Conservation (phyloP, 177 flowering plant species). For the Vitis hybrid region DNA sequence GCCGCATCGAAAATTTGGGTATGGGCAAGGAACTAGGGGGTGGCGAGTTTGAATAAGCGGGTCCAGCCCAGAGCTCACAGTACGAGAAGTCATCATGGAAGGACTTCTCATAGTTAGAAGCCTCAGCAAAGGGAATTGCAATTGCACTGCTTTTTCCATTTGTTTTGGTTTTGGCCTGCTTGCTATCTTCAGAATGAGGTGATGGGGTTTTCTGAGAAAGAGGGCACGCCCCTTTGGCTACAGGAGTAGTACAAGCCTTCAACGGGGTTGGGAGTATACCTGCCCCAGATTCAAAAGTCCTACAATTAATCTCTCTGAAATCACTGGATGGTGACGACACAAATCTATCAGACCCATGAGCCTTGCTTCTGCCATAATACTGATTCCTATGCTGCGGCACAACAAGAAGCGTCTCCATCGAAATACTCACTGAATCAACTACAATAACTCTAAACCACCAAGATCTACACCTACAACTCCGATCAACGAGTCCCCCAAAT, state of each 20-base stretch:
- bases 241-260: conserved; percentile 29
- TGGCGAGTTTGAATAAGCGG: conserved; percentile 89
- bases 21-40: conserved; percentile 96
- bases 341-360: conserved; percentile 27
- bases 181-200: conserved; percentile 16
- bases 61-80: conserved; percentile 96
- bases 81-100: conserved; percentile 31
- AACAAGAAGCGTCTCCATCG: conserved; percentile 73
- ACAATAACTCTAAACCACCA: background rate
- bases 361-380: conserved; percentile 34
- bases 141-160: conserved; percentile 40
- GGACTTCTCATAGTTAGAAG: conserved; percentile 12
- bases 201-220: conserved; percentile 34
- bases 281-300: conserved; percentile 56
- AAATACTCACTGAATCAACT: background rate
- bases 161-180: conserved; percentile 6
- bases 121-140: conserved; percentile 32
- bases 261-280: conserved; percentile 68
- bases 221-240: conserved; percentile 13
- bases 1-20: conserved; percentile 70
- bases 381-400: conserved; percentile 62
- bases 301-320: conserved; percentile 50
- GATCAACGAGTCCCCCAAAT: background rate
- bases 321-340: conserved; percentile 39
- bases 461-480: conserved; percentile 8